These are phyloP conservation scores for Heracleum sosnowskyi DNA, from an alignment of 129 eudicot species.

Conservation along the genomic window DNA sequence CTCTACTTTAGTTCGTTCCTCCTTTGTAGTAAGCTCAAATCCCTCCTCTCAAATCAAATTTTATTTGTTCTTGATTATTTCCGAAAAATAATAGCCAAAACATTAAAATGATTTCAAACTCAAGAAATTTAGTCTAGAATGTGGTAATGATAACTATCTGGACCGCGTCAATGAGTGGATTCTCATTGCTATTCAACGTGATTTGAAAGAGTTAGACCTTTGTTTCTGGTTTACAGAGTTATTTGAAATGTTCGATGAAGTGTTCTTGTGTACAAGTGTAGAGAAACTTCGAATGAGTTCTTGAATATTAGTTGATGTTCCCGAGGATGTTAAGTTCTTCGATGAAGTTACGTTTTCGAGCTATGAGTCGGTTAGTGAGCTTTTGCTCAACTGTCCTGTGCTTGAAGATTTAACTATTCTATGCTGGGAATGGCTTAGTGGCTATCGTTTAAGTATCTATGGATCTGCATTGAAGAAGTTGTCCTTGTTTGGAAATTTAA, in stretches of 20 bases:
- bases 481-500: background rate
- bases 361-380: constrained; percentile 1
- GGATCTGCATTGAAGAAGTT: constrained; percentile 4
- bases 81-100: no score
- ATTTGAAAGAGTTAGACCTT: background rate
- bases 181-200: background rate
- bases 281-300: background rate
- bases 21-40: no score
- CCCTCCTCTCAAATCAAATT: no score
- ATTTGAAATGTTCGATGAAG: background rate
- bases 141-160: no score
- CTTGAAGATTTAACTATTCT: background rate
- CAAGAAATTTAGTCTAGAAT: no score
- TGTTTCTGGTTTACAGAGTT: background rate
- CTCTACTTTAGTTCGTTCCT: no score
- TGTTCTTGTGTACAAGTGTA: background rate
- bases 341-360: background rate
- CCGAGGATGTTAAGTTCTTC: background rate
- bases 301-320: background rate
- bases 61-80: no score
- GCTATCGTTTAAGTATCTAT: background rate
- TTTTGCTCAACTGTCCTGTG: background rate
- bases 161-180: background rate
- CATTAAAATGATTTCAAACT: no score
- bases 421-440: background rate